Evolutionary conservation across 2,329 filamentous ascomycete species (phyloP), one percentile per base, ranked within the genome.

Genomic region (Botryosphaeria dothidea): DNA sequence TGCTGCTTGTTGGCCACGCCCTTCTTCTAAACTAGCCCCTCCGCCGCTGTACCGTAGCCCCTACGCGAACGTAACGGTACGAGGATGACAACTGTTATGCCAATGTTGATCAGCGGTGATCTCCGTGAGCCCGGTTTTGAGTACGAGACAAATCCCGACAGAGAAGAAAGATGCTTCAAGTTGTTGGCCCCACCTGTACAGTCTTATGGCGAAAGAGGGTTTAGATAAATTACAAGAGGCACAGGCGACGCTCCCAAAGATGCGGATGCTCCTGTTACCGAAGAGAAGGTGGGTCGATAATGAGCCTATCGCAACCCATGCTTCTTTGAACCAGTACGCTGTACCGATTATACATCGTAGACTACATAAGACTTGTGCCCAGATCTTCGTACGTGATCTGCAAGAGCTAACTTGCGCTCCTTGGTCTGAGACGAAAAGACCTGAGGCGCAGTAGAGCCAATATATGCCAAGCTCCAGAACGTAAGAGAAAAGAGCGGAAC

Each of bases 381-480:
- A 21, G 31, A 25, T 56, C 21, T 36, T 6, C 27, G 27, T 46
- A 41, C 36, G 56, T 34, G n/a, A 46, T 60, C 17, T 60, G 56
- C 25, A 46, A 60, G 27, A 34, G 56, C 41, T 25, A 46, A 27
- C 27, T n/a, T 46, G 41, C 41, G 56, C 56, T 45, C 56, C 41
- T 27, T 43, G 36, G 34, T 56, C 51, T 41, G 31, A 38, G 31
- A 41, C 21, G n/a, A 25, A 19, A 41, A 60, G 27, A 46, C 29
- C 15, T 60, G 41, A 60, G 41, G 36, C 29, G 41, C 41, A 41
- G 38, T 15, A 60, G 41, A 60, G 27, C 54, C 38, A 58, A 58
- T 31, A 58, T 46, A 46, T 21, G 56, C 56, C 56, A 60, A 60
- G 54, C 54, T 58, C 17, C n/a, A 45, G 15, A 46, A 60, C 19